phyloP scores from a whole-genome alignment of 176 grass and related monocot species.

The Puccinellia tenuiflora region DNA sequence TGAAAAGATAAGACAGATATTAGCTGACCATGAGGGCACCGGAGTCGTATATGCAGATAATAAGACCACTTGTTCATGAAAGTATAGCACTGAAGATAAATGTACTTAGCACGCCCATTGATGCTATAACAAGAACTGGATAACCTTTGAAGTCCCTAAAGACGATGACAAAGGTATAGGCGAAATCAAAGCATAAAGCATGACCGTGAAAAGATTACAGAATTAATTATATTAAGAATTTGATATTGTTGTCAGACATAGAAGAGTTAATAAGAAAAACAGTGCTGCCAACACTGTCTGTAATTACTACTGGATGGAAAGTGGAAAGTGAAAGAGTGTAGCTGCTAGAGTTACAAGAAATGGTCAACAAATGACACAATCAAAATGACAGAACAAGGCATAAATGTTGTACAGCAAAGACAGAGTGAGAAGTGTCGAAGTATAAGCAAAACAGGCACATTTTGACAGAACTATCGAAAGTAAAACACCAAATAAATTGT shows the following conservation, averaged over 20 bases:
- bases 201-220: neutral
- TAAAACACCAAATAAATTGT: neutral
- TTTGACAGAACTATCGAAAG: neutral
- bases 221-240: no score
- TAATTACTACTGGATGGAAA: neutral
- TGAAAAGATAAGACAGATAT: conserved; percentile 7
- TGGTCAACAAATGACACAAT: conserved; percentile 2
- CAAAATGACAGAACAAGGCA: no score
- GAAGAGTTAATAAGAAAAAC: conserved; percentile 7
- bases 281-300: neutral
- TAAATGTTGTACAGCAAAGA: conserved; percentile 12
- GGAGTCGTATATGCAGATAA: neutral
- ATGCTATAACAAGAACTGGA: neutral
- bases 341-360: neutral
- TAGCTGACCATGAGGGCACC: neutral
- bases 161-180: neutral
- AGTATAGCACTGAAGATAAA: conserved; percentile 1
- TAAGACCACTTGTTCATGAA: neutral
- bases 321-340: no score
- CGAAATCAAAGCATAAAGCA: neutral
- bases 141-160: neutral
- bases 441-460: neutral
- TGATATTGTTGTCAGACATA: neutral
- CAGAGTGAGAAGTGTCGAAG: neutral
- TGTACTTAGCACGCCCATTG: neutral